phyloP scores from a whole-genome alignment of 805 yeast species.

The Candida sakaeoensis region DNA sequence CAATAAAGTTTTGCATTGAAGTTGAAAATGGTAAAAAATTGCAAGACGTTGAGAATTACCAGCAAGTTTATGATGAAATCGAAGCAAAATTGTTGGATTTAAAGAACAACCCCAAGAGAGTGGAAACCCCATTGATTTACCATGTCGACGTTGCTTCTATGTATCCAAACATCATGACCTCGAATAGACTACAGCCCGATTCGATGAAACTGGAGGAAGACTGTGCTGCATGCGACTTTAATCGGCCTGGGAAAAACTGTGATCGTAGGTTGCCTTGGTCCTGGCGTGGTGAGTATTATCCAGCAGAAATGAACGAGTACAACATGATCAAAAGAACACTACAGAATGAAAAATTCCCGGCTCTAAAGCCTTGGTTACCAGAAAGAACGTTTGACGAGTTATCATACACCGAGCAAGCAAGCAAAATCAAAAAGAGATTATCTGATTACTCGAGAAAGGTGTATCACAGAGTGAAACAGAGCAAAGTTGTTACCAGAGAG shows the following conservation, averaged over 20 bases:
- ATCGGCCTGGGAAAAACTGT: slow-evolving; percentile 90
- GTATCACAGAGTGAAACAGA: slow-evolving; percentile 73
- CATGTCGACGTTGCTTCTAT: slow-evolving; percentile 99
- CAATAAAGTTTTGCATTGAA: slow-evolving; percentile 77
- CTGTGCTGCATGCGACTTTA: slow-evolving; percentile 97
- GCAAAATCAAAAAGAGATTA: slow-evolving; percentile 68
- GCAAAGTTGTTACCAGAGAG: slow-evolving; percentile 83
- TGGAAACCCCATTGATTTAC: slow-evolving; percentile 82
- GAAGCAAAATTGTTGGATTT: slow-evolving; percentile 52
- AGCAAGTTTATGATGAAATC: slow-evolving; percentile 65
- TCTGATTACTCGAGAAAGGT: slow-evolving; percentile 83
- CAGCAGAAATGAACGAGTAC: slow-evolving; percentile 89
- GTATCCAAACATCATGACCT: slow-evolving; percentile 99
- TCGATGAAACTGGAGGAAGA: slow-evolving; percentile 93
- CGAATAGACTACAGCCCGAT: slow-evolving; percentile 96
- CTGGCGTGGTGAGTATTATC: slow-evolving; percentile 96
- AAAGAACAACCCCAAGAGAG: slow-evolving; percentile 57
- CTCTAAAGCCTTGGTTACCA: slow-evolving; percentile 52
- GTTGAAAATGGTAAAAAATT: slow-evolving; percentile 72
- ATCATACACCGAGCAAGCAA: slow-evolving; percentile 72
- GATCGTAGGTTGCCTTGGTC: slow-evolving; percentile 93
- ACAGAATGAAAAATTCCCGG: slow-evolving; percentile 73
- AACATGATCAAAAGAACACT: slow-evolving; percentile 82
- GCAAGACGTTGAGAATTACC: slow-evolving; percentile 78
- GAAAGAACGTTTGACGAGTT: slow-evolving; percentile 71